Evolutionary conservation across 1,284 basidiomycete genomes (phyloP).

Genomic region (Boletus sp.): DNA sequence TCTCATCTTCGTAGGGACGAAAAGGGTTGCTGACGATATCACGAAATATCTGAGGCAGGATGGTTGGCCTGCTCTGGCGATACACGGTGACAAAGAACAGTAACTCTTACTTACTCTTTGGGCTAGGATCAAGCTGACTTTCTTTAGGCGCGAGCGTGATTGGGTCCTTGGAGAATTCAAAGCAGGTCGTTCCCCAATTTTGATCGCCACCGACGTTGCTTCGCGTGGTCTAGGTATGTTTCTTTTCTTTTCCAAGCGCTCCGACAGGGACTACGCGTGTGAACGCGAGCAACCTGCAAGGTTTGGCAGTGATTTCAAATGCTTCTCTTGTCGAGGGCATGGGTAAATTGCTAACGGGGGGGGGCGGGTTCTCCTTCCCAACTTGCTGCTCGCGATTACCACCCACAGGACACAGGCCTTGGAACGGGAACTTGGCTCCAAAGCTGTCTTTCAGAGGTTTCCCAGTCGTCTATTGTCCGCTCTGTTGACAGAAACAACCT

Average conservation of each 20-base stretch:
- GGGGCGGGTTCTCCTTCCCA: constrained; percentile 13
- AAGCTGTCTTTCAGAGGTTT: constrained; percentile 22
- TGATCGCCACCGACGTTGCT: constrained; percentile 97
- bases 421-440: constrained; percentile 20
- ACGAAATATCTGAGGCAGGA: constrained; percentile 97
- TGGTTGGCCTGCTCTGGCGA: constrained; percentile 97
- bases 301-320: constrained; percentile 28
- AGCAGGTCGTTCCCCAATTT: constrained; percentile 93
- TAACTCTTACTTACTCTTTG: constrained; percentile 39
- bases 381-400: constrained; percentile 27
- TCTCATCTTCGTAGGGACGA: constrained; percentile 97
- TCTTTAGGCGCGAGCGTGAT: constrained; percentile 89
- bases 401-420: constrained; percentile 28
- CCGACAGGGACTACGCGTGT: constrained; percentile 25
- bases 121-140: constrained; percentile 18
- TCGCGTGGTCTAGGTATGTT: constrained; percentile 99
- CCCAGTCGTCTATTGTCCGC: constrained; percentile 24
- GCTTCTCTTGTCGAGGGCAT: constrained; percentile 23
- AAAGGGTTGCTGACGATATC: constrained; percentile 96
- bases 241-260: constrained; percentile 36
- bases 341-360: constrained; percentile 25
- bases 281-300: constrained; percentile 31
- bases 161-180: constrained; percentile 99
- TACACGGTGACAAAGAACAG: constrained; percentile 99
- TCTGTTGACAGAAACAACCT: constrained; percentile 19